These are phyloP conservation scores for Verticillium zaregamsianum DNA, from an alignment of 2,329 filamentous ascomycete genomes.

Conservation along the genomic window DNA sequence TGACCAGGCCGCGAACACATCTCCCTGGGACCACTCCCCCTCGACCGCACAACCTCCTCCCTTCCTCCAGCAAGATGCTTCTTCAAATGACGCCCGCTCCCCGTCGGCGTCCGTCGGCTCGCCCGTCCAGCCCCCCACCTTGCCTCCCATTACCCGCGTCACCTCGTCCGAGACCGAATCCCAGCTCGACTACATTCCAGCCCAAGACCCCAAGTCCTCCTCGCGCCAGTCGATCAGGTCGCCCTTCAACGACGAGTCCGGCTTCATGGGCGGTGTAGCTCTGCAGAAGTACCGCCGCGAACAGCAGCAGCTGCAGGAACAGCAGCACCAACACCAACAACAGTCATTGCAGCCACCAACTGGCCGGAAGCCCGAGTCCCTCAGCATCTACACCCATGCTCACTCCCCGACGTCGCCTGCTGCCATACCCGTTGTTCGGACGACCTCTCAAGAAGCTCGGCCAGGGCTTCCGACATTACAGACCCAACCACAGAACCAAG, in stretches of 20 bases:
- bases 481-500: conserved; percentile 4
- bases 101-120: conserved; percentile 27
- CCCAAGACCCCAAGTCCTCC: conserved; percentile 16
- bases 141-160: conserved; percentile 48
- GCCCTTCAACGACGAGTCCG: conserved; percentile 31
- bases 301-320: conserved; percentile 20
- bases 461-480: not conserved
- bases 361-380: conserved; percentile 15
- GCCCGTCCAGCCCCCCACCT: conserved; percentile 38
- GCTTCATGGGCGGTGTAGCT: conserved; percentile 53
- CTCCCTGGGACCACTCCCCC: conserved; percentile 25
- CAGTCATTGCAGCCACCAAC: conserved; percentile 13
- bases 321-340: conserved; percentile 16
- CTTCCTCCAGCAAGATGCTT: conserved; percentile 33
- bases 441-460: not conserved
- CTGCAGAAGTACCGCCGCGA: conserved; percentile 46
- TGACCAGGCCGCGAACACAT: conserved; percentile 40
- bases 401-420: conserved; percentile 26
- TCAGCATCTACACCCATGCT: conserved; percentile 23
- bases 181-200: conserved; percentile 5
- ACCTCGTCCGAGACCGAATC: conserved; percentile 33
- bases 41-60: conserved; percentile 34
- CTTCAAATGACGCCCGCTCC: conserved; percentile 26
- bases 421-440: not conserved
- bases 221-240: conserved; percentile 24